These are phyloP conservation scores for Amylostereum areolatum DNA, from an alignment of 1,284 basidiomycete genomes.

Conservation along the genomic window DNA sequence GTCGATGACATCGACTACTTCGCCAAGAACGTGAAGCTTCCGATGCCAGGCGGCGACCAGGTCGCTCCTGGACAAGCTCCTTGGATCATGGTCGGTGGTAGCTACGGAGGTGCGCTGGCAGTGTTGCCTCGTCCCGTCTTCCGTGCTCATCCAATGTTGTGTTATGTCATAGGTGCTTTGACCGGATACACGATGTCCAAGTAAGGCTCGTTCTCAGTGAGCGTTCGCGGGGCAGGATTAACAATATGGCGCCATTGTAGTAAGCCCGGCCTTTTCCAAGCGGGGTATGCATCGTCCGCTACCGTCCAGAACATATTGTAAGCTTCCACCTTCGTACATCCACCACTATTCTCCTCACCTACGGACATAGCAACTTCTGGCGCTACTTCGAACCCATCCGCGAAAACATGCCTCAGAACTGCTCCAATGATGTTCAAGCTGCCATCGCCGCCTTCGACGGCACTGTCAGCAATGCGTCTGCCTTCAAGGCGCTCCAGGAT, in stretches of 20 bases:
- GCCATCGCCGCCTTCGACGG: slow-evolving; percentile 58
- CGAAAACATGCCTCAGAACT: slow-evolving; percentile 65
- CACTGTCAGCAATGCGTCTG: slow-evolving; percentile 31
- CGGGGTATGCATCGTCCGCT: slow-evolving; percentile 65
- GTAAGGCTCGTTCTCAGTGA: slow-evolving; percentile 28
- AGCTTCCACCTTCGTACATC: slow-evolving; percentile 13
- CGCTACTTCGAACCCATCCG: slow-evolving; percentile 67
- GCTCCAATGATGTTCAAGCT: slow-evolving; percentile 64
- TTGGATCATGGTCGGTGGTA: slow-evolving; percentile 67
- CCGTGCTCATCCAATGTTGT: not conserved
- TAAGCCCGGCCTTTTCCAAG: slow-evolving; percentile 59
- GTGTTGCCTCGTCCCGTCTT: not conserved
- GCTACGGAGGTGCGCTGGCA: slow-evolving; percentile 43
- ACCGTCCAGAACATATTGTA: slow-evolving; percentile 65
- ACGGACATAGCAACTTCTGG: slow-evolving; percentile 53
- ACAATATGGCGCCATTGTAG: slow-evolving; percentile 29
- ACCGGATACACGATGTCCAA: slow-evolving; percentile 69
- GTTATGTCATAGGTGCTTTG: slow-evolving; percentile 33
- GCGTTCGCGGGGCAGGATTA: too few species aligned
- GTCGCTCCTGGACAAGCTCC: slow-evolving; percentile 53
- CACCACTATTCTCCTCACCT: not conserved
- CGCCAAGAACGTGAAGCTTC: slow-evolving; percentile 56
- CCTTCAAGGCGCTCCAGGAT: slow-evolving; percentile 47
- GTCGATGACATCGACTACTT: slow-evolving; percentile 70
- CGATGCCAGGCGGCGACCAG: slow-evolving; percentile 57